phyloP scores from a whole-genome alignment of 2,329 filamentous ascomycete species.

The Curvularia lunata region DNA sequence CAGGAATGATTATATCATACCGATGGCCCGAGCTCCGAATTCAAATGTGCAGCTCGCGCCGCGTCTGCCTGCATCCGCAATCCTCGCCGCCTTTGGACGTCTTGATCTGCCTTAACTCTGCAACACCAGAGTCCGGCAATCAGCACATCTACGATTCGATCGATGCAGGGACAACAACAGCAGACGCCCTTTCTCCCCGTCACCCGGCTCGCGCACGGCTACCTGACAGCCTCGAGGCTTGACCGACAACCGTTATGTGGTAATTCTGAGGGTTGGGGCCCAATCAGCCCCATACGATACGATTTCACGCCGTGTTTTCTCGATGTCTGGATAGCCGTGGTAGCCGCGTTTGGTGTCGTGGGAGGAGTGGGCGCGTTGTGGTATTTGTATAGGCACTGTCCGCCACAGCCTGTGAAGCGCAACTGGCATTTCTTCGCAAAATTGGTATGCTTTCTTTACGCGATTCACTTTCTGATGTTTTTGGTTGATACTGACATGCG shows the following conservation, averaged over 20 bases:
- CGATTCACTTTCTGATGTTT: background rate
- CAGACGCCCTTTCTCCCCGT: slow-evolving; percentile 46
- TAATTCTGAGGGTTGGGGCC: slow-evolving; percentile 94
- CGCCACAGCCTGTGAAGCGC: slow-evolving; percentile 71
- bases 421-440: slow-evolving; percentile 95
- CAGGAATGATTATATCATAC: slow-evolving; percentile 20
- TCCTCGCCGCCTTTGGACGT: slow-evolving; percentile 21
- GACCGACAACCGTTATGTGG: slow-evolving; percentile 77
- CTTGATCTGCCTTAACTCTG: slow-evolving; percentile 27
- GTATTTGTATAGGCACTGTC: slow-evolving; percentile 76
- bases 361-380: slow-evolving; percentile 78
- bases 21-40: slow-evolving; percentile 16
- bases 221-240: slow-evolving; percentile 59
- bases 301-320: slow-evolving; percentile 98
- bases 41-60: slow-evolving; percentile 19
- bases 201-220: slow-evolving; percentile 50
- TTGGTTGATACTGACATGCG: slow-evolving; percentile 16
- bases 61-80: slow-evolving; percentile 6
- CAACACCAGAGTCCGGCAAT: slow-evolving; percentile 34
- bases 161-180: slow-evolving; percentile 49
- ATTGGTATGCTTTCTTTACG: slow-evolving; percentile 63
- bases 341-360: slow-evolving; percentile 80
- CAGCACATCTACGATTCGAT: slow-evolving; percentile 23
- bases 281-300: slow-evolving; percentile 82
- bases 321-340: slow-evolving; percentile 82